Evolutionary conservation across 2,329 filamentous ascomycete genomes (phyloP), one percentile per base, ranked within the genome.

Genomic region (Parascedosporium putredinis): DNA sequence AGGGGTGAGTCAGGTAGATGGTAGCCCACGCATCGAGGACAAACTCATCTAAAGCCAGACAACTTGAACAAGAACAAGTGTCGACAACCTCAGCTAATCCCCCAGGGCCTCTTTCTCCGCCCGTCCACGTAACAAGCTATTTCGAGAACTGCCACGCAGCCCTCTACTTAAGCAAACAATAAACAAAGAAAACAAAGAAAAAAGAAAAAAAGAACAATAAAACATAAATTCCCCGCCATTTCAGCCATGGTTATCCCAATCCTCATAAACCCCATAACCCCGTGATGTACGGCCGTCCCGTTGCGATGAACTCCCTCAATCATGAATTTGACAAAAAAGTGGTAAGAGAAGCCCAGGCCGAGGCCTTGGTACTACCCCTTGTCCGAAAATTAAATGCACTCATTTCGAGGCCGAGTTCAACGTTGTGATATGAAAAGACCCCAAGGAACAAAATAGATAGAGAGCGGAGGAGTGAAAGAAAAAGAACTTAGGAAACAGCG

Each of bases 401-500:
- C 27, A 6, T 7, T 31, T 12, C 12, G 27, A 31, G 27, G 27
- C 27, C 12, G 27, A 12, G 27, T 31, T n/a, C n/a, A n/a, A n/a
- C n/a, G 44, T n/a, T n/a, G 33, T 36, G 20, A 18, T 18, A 36
- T 7, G 2, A 9, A 7, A 36, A 18, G 18, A 18, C 33, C 14
- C 9, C 33, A 14, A 36, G 18, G 18, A 16, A 16, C n/a, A 36
- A 18, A 18, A 18, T 7, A 36, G 18, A 36, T 24, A 20, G 18
- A 45, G 27, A 45, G 9, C n/a, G 8, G 20, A 46, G 27, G 22
- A 50, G 12, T 25, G 8, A 23, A 51, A 47, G 34, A 40, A 18
- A 24, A 44, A 36, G 33, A 24, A n/a, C n/a, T n/a, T n/a, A n/a
- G 38, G 34, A 42, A 29, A 54, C 42, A 50, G 47, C 38, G 27